Percentiles rank a stretch among this genome's conserved stretches.
Evolutionary conservation across 306 rosid species (phyloP).

Genomic region (Corylus americana): DNA sequence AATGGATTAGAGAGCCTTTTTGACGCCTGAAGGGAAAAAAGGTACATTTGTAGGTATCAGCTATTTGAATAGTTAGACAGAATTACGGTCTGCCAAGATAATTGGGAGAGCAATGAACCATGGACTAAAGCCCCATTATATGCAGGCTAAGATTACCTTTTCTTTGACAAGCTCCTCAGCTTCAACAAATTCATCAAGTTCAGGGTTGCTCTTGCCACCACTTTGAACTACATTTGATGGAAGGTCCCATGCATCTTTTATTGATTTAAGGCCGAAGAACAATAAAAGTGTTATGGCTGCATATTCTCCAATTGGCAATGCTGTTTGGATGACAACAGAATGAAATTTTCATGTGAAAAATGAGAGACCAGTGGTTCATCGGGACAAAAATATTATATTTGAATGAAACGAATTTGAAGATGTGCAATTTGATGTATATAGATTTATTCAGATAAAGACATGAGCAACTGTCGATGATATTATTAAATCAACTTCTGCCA

Average conservation of each 20-base stretch:
- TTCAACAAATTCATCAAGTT: slow-evolving; percentile 79
- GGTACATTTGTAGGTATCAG: not conserved
- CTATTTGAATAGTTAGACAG: not conserved
- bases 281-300: slow-evolving; percentile 93
- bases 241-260: slow-evolving; percentile 96
- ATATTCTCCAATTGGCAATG: slow-evolving; percentile 96
- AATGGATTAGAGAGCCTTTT: slow-evolving; percentile 77
- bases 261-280: slow-evolving; percentile 87
- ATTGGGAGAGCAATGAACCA: slow-evolving; percentile 11
- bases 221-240: slow-evolving; percentile 58
- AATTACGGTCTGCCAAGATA: not conserved
- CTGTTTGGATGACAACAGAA: slow-evolving; percentile 49
- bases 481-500: not conserved
- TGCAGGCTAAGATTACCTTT: slow-evolving; percentile 50
- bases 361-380: slow-evolving; percentile 5
- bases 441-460: not conserved
- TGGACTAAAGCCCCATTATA: not conserved
- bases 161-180: slow-evolving; percentile 96
- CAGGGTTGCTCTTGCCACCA: slow-evolving; percentile 57
- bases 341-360: slow-evolving; percentile 14
- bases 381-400: not conserved
- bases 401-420: not conserved
- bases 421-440: not conserved
- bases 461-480: not conserved
- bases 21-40: slow-evolving; percentile 48